Evolutionary conservation across 768 basidiomycete genomes (phyloP).

Genomic region (Phanerodontia chrysosporium): DNA sequence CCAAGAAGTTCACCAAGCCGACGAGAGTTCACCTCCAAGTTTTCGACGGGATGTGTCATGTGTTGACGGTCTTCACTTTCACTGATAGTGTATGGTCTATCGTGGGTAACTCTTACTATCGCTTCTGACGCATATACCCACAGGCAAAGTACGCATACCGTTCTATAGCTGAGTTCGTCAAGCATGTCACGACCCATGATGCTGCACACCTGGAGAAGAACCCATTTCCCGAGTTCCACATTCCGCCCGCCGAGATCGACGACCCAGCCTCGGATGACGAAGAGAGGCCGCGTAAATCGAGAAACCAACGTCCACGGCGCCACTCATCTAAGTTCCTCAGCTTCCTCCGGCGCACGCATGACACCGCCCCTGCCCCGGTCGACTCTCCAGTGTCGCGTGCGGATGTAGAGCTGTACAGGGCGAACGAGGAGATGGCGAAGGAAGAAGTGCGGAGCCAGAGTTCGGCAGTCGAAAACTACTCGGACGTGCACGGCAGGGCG

Average conservation of each 20-base stretch:
- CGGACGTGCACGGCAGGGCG: slow-evolving; percentile 7
- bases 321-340: neutral
- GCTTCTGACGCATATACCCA: neutral
- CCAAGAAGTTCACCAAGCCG: slow-evolving; percentile 43
- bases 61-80: slow-evolving; percentile 64
- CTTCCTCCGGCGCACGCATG: neutral
- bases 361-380: neutral
- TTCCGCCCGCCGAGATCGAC: slow-evolving; percentile 24
- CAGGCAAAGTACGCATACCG: slow-evolving; percentile 60
- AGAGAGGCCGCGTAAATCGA: neutral
- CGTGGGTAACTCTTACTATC: neutral
- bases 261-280: slow-evolving; percentile 20
- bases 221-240: slow-evolving; percentile 45
- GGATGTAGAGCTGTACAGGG: slow-evolving; percentile 27
- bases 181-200: slow-evolving; percentile 43
- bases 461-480: neutral
- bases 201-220: slow-evolving; percentile 33
- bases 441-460: slow-evolving; percentile 19
- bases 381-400: slow-evolving; percentile 1
- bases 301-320: neutral
- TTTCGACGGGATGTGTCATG: slow-evolving; percentile 51
- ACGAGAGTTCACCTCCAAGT: slow-evolving; percentile 73
- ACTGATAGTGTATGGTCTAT: slow-evolving; percentile 43
- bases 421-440: slow-evolving; percentile 26
- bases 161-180: slow-evolving; percentile 53